Evolutionary conservation across 2,329 filamentous ascomycete genomes (phyloP).

Genomic region (Aspergillus sclerotialis): DNA sequence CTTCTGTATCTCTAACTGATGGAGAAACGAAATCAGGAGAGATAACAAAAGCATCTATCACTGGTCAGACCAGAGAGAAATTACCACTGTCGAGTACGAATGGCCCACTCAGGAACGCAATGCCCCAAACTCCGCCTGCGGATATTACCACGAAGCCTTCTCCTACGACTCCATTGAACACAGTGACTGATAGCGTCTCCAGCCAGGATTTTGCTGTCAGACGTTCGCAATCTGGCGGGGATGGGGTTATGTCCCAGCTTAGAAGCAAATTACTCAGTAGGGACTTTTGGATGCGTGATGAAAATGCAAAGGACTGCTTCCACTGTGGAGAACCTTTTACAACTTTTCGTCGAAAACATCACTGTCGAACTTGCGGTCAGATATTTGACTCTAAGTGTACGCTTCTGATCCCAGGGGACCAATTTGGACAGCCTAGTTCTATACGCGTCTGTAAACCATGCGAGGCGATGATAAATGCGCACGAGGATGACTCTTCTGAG

Average conservation of each 20-base stretch:
- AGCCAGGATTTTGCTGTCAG: constrained; percentile 12
- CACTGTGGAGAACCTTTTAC: constrained; percentile 84
- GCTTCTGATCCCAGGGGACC: constrained; percentile 75
- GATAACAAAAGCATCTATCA: constrained; percentile 17
- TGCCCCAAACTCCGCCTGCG: constrained; percentile 34
- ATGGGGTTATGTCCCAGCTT: constrained; percentile 53
- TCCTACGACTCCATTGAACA: constrained; percentile 23
- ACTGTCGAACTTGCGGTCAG: constrained; percentile 91
- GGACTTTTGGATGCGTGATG: constrained; percentile 99
- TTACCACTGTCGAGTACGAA: constrained; percentile 36
- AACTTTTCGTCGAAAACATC: constrained; percentile 91
- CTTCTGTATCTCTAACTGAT: constrained; percentile 23
- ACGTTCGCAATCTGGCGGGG: constrained; percentile 12
- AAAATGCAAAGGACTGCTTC: constrained; percentile 96
- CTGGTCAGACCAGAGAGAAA: constrained; percentile 23
- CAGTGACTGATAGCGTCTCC: constrained; percentile 16
- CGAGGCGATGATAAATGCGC: constrained; percentile 80
- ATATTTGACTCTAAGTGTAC: constrained; percentile 98
- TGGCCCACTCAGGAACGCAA: constrained; percentile 39
- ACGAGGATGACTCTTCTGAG: constrained; percentile 86
- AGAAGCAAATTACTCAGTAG: constrained; percentile 83
- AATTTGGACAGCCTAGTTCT: constrained; percentile 78
- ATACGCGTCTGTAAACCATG: constrained; percentile 90
- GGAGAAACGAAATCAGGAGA: constrained; percentile 21
- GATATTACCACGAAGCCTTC: constrained; percentile 41